phyloP scores from a whole-genome alignment of 202 grass and related monocot genomes.

The Panicum hallii region DNA sequence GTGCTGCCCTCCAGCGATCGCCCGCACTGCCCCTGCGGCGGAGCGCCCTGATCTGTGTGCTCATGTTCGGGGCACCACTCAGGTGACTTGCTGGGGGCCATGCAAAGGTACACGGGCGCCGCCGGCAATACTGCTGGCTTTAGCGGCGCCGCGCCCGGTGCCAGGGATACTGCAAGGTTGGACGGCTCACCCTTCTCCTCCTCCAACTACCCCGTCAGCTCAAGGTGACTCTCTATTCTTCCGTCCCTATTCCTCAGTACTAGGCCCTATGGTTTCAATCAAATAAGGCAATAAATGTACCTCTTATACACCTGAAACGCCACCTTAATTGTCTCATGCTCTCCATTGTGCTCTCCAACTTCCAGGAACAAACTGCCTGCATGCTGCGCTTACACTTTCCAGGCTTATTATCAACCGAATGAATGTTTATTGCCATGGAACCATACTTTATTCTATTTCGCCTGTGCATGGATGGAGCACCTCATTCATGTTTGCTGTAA shows the following conservation, averaged over 20 bases:
- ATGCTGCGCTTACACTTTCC: too few relatives aligned
- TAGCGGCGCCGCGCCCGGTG: constrained; percentile 20
- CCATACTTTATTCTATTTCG: too few relatives aligned
- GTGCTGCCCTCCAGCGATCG: not conserved
- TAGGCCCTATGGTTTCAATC: too few relatives aligned
- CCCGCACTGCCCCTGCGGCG: too few relatives aligned
- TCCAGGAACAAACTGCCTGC: too few relatives aligned
- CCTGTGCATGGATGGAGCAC: not conserved
- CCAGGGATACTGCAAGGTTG: constrained; percentile 56
- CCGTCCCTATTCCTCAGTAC: too few relatives aligned
- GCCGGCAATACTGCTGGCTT: constrained; percentile 62
- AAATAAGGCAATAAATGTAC: too few relatives aligned
- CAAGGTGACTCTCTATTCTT: constrained; percentile 54
- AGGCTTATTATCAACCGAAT: too few relatives aligned
- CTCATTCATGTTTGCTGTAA: not conserved
- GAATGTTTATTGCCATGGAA: too few relatives aligned
- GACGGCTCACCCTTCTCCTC: constrained; percentile 60
- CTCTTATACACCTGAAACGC: too few relatives aligned
- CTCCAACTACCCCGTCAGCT: constrained; percentile 63
- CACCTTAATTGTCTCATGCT: too few relatives aligned
- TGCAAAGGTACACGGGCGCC: constrained; percentile 81
- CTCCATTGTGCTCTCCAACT: too few relatives aligned
- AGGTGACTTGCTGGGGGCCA: constrained; percentile 65
- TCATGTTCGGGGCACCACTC: constrained; percentile 57
- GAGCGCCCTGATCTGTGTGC: not conserved